phyloP scores from a whole-genome alignment of 768 basidiomycete genomes.

The Cystofilobasidium macerans region DNA sequence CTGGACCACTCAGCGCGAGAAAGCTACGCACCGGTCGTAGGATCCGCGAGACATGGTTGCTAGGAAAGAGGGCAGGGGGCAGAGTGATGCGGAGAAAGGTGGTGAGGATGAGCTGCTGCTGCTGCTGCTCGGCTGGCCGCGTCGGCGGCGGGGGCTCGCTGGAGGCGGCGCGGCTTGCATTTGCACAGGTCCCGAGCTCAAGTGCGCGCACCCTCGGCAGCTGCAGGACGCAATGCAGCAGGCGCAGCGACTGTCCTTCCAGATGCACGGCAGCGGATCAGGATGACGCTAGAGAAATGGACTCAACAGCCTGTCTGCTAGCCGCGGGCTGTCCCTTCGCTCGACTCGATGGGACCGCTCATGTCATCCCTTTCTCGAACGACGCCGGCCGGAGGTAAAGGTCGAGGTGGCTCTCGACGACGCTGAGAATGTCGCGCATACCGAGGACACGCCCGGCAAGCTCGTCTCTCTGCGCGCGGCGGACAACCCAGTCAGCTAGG shows the following conservation, averaged over 20 bases:
- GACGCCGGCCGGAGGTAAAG: not conserved
- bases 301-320: too few relatives aligned
- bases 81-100: not conserved
- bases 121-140: not conserved
- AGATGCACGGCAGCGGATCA: too few relatives aligned
- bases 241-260: too few relatives aligned
- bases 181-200: too few relatives aligned
- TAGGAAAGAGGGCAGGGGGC: not conserved
- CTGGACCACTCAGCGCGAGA: not conserved
- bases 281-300: too few relatives aligned
- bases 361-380: not conserved
- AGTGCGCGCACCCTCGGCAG: too few relatives aligned
- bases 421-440: slow-evolving; percentile 2
- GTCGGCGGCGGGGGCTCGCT: not conserved
- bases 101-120: not conserved
- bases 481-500: not conserved
- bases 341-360: not conserved
- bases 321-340: not conserved
- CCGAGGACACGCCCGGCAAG: not conserved
- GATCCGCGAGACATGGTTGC: slow-evolving; percentile 78
- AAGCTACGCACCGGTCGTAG: slow-evolving; percentile 62
- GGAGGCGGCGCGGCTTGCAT: not conserved
- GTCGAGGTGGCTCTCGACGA: slow-evolving; percentile 9
- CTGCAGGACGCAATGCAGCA: too few relatives aligned
- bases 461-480: not conserved